Conservation (phyloP, 2,329 filamentous ascomycete species). For the Colletotrichum spinosum region DNA sequence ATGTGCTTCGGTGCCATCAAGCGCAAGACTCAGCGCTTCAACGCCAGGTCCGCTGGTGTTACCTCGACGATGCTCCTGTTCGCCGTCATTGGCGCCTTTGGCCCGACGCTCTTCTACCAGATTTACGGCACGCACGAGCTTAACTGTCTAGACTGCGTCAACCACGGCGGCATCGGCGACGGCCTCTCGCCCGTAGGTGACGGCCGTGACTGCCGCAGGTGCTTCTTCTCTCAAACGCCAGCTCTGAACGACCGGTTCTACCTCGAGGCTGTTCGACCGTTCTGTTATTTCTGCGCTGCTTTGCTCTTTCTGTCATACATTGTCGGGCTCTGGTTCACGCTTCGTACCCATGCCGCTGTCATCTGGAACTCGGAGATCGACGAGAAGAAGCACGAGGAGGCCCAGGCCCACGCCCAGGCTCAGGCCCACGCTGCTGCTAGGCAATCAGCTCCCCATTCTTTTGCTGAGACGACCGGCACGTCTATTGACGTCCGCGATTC, state of each 20-base stretch:
- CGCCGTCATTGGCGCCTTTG: conserved; percentile 93
- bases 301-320: conserved; percentile 93
- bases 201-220: conserved; percentile 86
- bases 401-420: conserved; percentile 47
- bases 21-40: conserved; percentile 98
- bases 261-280: conserved; percentile 88
- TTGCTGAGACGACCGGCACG: conserved; percentile 62
- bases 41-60: conserved; percentile 93
- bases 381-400: conserved; percentile 76
- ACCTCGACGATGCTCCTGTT: conserved; percentile 98
- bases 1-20: conserved; percentile 99
- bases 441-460: conserved; percentile 50
- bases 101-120: conserved; percentile 96
- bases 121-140: conserved; percentile 98
- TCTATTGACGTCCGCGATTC: conserved; percentile 81
- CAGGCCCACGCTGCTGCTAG: conserved; percentile 46
- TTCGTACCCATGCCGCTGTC: conserved; percentile 93
- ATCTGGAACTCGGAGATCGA: conserved; percentile 93
- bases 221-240: conserved; percentile 91
- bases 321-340: conserved; percentile 94
- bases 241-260: conserved; percentile 91
- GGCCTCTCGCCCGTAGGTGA: conserved; percentile 46
- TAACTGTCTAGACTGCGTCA: conserved; percentile 78
- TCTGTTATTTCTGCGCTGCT: conserved; percentile 88
- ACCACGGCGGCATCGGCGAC: conserved; percentile 52